Evolutionary conservation across 495 filamentous ascomycete species (phyloP).

Genomic region (Elasticomyces elasticus): DNA sequence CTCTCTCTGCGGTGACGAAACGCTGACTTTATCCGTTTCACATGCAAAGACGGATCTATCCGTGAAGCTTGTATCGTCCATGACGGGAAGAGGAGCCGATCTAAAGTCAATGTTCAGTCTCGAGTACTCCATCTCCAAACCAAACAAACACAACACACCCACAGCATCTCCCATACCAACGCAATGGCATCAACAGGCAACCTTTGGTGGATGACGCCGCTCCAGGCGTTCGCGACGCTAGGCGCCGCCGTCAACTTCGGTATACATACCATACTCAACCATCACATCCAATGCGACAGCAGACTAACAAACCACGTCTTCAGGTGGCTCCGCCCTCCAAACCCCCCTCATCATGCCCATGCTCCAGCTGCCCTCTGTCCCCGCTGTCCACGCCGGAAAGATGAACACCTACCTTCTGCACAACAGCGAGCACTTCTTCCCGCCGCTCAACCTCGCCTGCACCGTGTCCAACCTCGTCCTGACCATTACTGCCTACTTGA

Average conservation of each 20-base stretch:
- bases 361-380: slow-evolving; percentile 14
- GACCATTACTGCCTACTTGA: slow-evolving; percentile 8
- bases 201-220: slow-evolving; percentile 19
- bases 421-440: slow-evolving; percentile 19
- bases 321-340: slow-evolving; percentile 20
- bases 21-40: not conserved
- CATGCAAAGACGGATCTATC: too few relatives aligned
- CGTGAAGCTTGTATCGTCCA: too few relatives aligned
- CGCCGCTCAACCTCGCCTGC: slow-evolving; percentile 17
- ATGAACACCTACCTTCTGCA: slow-evolving; percentile 16
- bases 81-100: slow-evolving; percentile 8
- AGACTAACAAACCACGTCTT: not conserved
- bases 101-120: not conserved
- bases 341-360: slow-evolving; percentile 21
- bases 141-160: not conserved
- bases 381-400: slow-evolving; percentile 12
- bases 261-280: not conserved
- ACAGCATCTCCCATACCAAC: not conserved
- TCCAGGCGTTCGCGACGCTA: slow-evolving; percentile 10
- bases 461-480: slow-evolving; percentile 19
- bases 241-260: slow-evolving; percentile 17
- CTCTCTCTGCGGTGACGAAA: not conserved
- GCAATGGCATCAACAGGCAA: slow-evolving; percentile 16
- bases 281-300: not conserved
- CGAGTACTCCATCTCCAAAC: not conserved